These are phyloP conservation scores for Paracorniculantispora psalliotae DNA, from an alignment of 2,329 filamentous ascomycete species.

Conservation along the genomic window DNA sequence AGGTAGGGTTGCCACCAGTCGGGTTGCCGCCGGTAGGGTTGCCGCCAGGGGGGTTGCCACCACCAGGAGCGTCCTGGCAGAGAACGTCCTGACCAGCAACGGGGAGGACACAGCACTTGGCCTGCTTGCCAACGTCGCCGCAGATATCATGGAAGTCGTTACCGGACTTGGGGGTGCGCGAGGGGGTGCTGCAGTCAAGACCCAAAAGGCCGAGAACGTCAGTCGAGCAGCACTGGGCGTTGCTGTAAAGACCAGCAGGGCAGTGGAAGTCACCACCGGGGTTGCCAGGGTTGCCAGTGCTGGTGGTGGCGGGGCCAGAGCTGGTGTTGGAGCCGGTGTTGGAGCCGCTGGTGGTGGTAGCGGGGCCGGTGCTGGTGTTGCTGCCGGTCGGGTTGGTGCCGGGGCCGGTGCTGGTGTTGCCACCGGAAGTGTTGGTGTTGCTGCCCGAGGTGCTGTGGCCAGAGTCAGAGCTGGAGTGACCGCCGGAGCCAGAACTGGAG, in stretches of 20 bases:
- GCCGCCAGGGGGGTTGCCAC: too few species aligned
- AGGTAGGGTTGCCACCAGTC: neutral
- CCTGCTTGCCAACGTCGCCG: constrained; percentile 40
- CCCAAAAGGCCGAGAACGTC: constrained; percentile 43
- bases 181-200: constrained; percentile 35
- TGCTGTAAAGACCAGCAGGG: constrained; percentile 20
- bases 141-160: constrained; percentile 28
- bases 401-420: neutral
- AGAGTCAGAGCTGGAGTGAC: too few species aligned
- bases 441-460: too few species aligned
- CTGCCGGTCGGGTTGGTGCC: neutral
- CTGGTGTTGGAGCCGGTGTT: neutral
- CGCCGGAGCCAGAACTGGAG: neutral
- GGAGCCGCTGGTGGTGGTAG: neutral
- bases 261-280: constrained; percentile 15
- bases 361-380: neutral
- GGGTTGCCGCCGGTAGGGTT: too few species aligned
- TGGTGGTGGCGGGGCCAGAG: neutral
- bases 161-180: neutral
- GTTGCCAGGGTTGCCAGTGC: neutral
- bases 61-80: neutral
- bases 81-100: constrained; percentile 23
- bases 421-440: neutral
- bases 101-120: constrained; percentile 49
- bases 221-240: constrained; percentile 42